Percentiles rank a stretch among this genome's conserved stretches.
phyloP scores from a whole-genome alignment of 2,329 filamentous ascomycete species.

The Fusarium sp. region DNA sequence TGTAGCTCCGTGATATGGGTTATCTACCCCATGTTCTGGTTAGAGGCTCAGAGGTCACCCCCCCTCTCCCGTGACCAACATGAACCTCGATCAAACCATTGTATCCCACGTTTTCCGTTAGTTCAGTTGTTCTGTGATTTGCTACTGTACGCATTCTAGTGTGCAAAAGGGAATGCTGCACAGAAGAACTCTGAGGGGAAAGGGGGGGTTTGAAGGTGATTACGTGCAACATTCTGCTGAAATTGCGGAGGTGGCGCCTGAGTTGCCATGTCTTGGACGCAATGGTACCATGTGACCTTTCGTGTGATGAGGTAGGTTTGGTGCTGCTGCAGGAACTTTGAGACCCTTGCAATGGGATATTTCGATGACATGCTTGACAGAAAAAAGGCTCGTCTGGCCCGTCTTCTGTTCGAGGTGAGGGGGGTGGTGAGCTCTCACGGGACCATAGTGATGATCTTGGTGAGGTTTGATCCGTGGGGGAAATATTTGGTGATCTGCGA shows the following conservation, averaged over 20 bases:
- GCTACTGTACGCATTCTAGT: slow-evolving; percentile 27
- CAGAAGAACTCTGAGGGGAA: slow-evolving; percentile 24
- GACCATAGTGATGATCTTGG: slow-evolving; percentile 37
- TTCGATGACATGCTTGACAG: slow-evolving; percentile 35
- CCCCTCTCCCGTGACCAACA: slow-evolving; percentile 37
- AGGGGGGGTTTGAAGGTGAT: background rate
- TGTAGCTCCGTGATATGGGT: slow-evolving; percentile 24
- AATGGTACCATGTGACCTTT: slow-evolving; percentile 41
- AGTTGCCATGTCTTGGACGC: slow-evolving; percentile 32
- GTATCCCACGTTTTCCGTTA: slow-evolving; percentile 22
- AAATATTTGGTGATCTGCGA: background rate
- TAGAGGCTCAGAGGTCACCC: slow-evolving; percentile 28
- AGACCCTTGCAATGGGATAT: slow-evolving; percentile 31
- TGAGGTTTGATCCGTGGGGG: slow-evolving; percentile 33
- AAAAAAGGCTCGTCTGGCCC: slow-evolving; percentile 35
- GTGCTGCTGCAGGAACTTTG: slow-evolving; percentile 41
- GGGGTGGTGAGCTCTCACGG: slow-evolving; percentile 40
- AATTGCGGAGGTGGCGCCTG: slow-evolving; percentile 44
- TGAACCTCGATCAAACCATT: slow-evolving; percentile 10
- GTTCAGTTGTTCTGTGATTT: slow-evolving; percentile 24
- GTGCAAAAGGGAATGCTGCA: slow-evolving; percentile 31
- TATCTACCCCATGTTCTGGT: slow-evolving; percentile 8
- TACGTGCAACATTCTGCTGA: slow-evolving; percentile 1
- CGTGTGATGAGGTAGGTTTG: slow-evolving; percentile 27
- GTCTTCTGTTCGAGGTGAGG: slow-evolving; percentile 2